Evolutionary conservation across 768 basidiomycete species (phyloP), one percentile per base, ranked within the genome.

Genomic region (Suillus weaverae): DNA sequence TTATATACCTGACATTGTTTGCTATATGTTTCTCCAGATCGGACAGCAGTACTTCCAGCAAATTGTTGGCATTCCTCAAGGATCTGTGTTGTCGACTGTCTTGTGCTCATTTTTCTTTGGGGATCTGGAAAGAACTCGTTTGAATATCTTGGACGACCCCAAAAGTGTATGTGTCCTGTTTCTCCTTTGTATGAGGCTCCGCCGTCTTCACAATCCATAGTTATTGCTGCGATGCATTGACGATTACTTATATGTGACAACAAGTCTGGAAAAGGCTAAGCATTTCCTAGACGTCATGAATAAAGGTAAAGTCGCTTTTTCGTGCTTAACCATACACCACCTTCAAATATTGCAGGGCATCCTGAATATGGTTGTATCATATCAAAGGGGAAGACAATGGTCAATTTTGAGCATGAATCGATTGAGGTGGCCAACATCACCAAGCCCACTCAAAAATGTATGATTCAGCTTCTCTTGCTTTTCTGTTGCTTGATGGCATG

Each of bases 61-160:
- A 75, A 85, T 84, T 22, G 85, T 93, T 33, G 97, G 97, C 3
- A 99, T 99, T 32, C 97, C 97, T 0, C 97, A 99, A 76, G 97
- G 97, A 26, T 98, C 96, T 3, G 87, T 95, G n/a, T 78, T 99
- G n/a, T 97, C 95, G 8, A 85, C 91, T 0, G 72, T 99, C n/a
- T 79, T 99, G 1, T 99, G 97, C 74, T 91, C 92, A 1, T 92
- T 96, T 76, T 97, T 94, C 74, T 99, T 98, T 69, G 96, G 94
- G 7, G 90, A 97, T 71, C 81, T 99, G 65, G 97, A 99, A 76
- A 84, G 78, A 36, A 79, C 62, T n/a, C 65, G 56, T 63, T 78
- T 81, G 35, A 74, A 78, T 44, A 88, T 91, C 67, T 84, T 83
- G 2, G 72, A 83, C 4, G 85, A 89, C 60, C 76, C 80, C 0